Conservation (phyloP, 2,329 filamentous ascomycete genomes). For the Colletotrichum caudatum region DNA sequence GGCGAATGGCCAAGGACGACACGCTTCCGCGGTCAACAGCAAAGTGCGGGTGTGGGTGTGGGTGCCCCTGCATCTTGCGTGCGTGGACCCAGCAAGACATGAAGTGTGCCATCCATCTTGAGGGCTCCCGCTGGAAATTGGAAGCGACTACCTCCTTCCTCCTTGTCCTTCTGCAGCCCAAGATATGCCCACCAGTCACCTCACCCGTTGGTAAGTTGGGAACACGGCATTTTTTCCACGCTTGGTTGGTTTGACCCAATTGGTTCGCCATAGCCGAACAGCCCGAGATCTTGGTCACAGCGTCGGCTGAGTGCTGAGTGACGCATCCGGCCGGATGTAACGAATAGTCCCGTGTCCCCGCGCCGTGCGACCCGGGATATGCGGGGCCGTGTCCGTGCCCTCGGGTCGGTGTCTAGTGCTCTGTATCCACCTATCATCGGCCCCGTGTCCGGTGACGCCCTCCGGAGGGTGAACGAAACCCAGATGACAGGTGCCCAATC, state of each 20-base stretch:
- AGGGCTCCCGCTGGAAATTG: neutral
- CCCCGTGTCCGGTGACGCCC: neutral
- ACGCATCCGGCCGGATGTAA: neutral
- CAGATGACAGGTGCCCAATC: neutral
- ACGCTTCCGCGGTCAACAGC: neutral
- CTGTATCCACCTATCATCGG: neutral
- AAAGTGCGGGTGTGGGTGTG: constrained; percentile 13
- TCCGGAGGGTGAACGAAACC: neutral
- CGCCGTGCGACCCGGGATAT: neutral
- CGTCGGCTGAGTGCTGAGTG: neutral
- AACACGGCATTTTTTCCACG: neutral
- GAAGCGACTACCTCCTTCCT: neutral
- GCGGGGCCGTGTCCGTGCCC: neutral
- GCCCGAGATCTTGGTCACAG: neutral
- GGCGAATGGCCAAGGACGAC: neutral
- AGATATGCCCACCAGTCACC: neutral
- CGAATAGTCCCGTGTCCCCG: too few species aligned
- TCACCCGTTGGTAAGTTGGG: neutral
- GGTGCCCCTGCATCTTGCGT: constrained; percentile 29
- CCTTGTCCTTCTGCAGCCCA: neutral
- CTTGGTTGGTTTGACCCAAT: neutral
- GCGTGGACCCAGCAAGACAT: neutral
- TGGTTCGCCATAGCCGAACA: neutral
- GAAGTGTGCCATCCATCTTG: constrained; percentile 19
- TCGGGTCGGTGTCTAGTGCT: neutral